Evolutionary conservation across 2,329 filamentous ascomycete species (phyloP), one percentile per base, ranked within the genome.

Genomic region (Plectosphaerella plurivora): DNA sequence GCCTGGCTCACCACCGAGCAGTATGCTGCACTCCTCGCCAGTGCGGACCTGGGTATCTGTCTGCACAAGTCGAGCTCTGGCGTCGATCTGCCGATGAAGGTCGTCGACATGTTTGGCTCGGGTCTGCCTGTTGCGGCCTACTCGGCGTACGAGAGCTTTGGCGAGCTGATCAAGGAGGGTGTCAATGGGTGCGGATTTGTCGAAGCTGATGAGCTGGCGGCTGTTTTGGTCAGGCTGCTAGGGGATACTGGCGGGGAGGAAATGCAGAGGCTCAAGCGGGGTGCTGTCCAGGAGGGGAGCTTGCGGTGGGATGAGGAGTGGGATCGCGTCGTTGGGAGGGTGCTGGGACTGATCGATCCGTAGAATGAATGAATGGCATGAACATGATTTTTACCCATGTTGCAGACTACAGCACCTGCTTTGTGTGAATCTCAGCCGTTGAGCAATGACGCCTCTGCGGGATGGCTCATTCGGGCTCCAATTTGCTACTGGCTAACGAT

Each of bases 81-180:
- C 1, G 91, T 99, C 0, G 94, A 99, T 69, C 75, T 99, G 18
- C 94, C 94, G 0, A 99, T 99, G 94, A 99, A 99, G 72, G 91
- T 99, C 1, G 92, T 99, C 14, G 94, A 99, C 67, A 97, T 99
- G 92, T 97, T 99, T 67, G 94, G 94, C 3, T 88, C 92, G 0
- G 94, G 93, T 0, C 74, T 99, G 25, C 94, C 94, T 0, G 94
- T 99, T 0, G 86, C 87, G 0, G 93, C 91, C 4, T 97, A 94
- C 78, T 83, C 82, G 24, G 80, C 81, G 2, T 99, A 96, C 64
- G 86, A 92, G 65, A 93, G 92, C 56, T 96, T 96, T 78, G 76
- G 82, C 3, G 94, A 99, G 72, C 74, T 99, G n/a, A 89, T 99
- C 24, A 87, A 81, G 50, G 92, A 97, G 62, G 88, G 89, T 0